phyloP scores from a whole-genome alignment of 441 rosid genomes.

The Macaranga tanarius region DNA sequence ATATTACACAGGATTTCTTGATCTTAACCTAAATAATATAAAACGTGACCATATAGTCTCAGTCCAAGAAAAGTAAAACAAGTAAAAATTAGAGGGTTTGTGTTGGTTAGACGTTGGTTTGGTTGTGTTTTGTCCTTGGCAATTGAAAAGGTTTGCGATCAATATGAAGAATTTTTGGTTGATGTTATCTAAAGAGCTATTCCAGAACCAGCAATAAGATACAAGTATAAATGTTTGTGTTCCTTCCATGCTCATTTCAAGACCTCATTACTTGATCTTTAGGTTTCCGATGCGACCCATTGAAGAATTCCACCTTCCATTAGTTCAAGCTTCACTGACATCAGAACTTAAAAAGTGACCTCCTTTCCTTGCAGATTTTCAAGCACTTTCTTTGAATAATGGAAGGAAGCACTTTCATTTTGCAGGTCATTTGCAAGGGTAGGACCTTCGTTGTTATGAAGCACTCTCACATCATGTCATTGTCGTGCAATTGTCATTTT shows the following conservation, averaged over 20 bases:
- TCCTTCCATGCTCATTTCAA: background rate
- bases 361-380: background rate
- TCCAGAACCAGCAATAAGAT: background rate
- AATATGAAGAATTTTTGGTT: background rate
- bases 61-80: background rate
- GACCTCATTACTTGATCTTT: background rate
- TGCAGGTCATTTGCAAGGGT: constrained; percentile 20
- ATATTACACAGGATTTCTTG: background rate
- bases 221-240: background rate
- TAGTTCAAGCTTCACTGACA: background rate
- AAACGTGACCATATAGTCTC: background rate
- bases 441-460: constrained; percentile 17
- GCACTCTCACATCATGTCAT: background rate
- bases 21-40: background rate
- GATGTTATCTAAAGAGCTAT: background rate
- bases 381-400: background rate
- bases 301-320: background rate
- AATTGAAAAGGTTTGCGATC: too few species aligned
- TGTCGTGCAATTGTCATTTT: background rate
- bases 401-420: background rate
- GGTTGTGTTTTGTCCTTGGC: background rate
- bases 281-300: background rate
- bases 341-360: background rate
- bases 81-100: background rate
- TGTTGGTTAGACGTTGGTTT: background rate